Base-by-base conservation (phyloP, 306 rosid genomes). In the Glycine latifolia region DNA sequence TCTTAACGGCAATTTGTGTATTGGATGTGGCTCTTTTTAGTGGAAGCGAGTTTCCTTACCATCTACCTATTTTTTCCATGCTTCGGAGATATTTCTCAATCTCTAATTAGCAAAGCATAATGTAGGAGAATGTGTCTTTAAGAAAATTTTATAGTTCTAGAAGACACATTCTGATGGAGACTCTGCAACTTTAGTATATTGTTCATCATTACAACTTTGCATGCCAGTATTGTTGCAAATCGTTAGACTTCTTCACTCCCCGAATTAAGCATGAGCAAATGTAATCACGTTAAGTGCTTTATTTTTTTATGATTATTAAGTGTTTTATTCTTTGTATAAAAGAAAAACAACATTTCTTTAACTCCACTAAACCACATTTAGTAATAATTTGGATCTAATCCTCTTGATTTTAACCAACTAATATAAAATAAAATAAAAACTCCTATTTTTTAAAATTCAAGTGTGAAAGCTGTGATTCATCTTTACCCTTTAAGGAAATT, bases 1-100 rank as follows among this genome's bases (percentile, higher is more conserved):
- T 60, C 44, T 31, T 47, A 37, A 82, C 26, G 13, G 12, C 58
- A 80, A 81, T 79, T 66, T 78, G 71, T 75, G 43, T 67, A 84
- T 73, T 76, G 91, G 95, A 81, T 82, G 87, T 74, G 82, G 78
- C 85, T 82, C 47, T 37, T 74, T 71, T 81, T 87, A 56, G 60
- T n/a, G 26, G 84, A 82, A 84, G 89, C 47, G 72, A 66, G 48
- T 55, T 78, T 81, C 87, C 82, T 39, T 84, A 47, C 49, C 50
- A 58, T 81, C 71, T 35, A 37, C 41, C 53, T 50, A 48, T 52
- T 44, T 78, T 62, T 69, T 63, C 49, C 60, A 44, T 71, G 69
- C 59, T 31, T 43, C 31, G 46, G 67, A 76, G 59, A 55, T 55
- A 80, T 76, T 47, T 69, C 5, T 76, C 48, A 41, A 17, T 68